Base-by-base conservation (phyloP, 1,284 basidiomycete genomes). In the Cryptococcus sp. region DNA sequence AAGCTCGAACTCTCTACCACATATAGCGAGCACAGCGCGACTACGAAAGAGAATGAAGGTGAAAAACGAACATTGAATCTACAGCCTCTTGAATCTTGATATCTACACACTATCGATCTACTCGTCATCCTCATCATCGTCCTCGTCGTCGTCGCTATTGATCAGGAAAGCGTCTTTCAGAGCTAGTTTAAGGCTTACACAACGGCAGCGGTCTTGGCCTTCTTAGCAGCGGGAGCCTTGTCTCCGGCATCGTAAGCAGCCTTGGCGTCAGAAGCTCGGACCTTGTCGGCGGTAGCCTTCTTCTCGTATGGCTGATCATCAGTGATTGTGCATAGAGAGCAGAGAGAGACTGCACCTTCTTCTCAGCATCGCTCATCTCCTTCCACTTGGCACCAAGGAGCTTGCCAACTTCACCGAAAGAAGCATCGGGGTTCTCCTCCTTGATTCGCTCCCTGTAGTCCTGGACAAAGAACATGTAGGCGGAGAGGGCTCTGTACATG, bases 391-490 rank as follows among this genome's bases (percentile, higher is more conserved):
- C 85, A 55, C 89, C 89, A 54, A 92, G 83, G 47, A 91, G 80
- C 73, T 89, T 90, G 63, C 89, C 89, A 52, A 91, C 81, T 72
- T 91, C 88, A 86, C 92, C 92, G 71, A 97, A 97, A 55, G 85
- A 82, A 36, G 91, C 92, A 55, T 92, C 89, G 51, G 91, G 90
- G 80, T 97, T 96, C 79, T 94, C 93, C 52, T 82, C 70, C 84
- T 93, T 94, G 82, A 97, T 88, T 70, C 86, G 84, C 77, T 94
- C 88, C 72, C 92, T 83, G 86, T 88, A 88, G 77, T 93, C 92
- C 76, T 92, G 89, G 68, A 85, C 86, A 82, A 97, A 97, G 86
- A 93, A 93, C 92, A 98, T 96, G 80, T 96, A 98, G 50, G 92
- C 91, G 48, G 91, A 94, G 49, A 96, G 82, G 2, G 90, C 86